Evolutionary conservation across 1,284 basidiomycete species (phyloP).

Genomic region (Rhodofomes roseus): DNA sequence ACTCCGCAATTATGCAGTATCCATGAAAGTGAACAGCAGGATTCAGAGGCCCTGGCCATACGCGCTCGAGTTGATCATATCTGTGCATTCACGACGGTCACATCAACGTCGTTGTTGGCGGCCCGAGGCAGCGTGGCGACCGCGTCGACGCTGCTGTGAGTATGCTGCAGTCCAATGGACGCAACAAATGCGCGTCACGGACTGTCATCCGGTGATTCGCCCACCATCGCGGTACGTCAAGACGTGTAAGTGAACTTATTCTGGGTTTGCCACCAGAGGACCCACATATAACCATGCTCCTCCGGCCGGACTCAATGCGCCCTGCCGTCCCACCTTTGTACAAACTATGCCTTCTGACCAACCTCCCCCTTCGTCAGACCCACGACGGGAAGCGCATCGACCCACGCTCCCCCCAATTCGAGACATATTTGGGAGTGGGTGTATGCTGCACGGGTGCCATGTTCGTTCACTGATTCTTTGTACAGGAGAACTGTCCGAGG

Average conservation of each 20-base stretch:
- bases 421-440: slow-evolving; percentile 53
- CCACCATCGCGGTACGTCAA: background rate
- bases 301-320: background rate
- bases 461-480: background rate
- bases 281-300: slow-evolving; percentile 4
- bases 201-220: slow-evolving; percentile 7
- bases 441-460: background rate
- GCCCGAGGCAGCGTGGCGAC: slow-evolving; percentile 3
- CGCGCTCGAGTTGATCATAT: background rate
- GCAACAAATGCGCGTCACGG: slow-evolving; percentile 5
- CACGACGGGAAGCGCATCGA: slow-evolving; percentile 39
- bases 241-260: background rate
- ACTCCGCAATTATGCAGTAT: background rate
- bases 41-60: too few species aligned
- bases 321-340: slow-evolving; percentile 4
- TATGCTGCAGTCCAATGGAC: background rate
- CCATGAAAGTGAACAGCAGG: background rate
- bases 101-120: slow-evolving; percentile 6
- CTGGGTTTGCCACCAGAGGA: background rate
- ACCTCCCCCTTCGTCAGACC: slow-evolving; percentile 26
- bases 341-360: slow-evolving; percentile 37
- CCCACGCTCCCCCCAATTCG: slow-evolving; percentile 75
- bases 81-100: slow-evolving; percentile 20
- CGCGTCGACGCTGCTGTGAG: slow-evolving; percentile 3
- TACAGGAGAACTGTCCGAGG: slow-evolving; percentile 21